A percentile compares a stretch with the other conserved stretches of the same genome.
These are phyloP conservation scores for Recurvomyces mirabilis DNA, from an alignment of 495 filamentous ascomycete genomes.

Conservation along the genomic window DNA sequence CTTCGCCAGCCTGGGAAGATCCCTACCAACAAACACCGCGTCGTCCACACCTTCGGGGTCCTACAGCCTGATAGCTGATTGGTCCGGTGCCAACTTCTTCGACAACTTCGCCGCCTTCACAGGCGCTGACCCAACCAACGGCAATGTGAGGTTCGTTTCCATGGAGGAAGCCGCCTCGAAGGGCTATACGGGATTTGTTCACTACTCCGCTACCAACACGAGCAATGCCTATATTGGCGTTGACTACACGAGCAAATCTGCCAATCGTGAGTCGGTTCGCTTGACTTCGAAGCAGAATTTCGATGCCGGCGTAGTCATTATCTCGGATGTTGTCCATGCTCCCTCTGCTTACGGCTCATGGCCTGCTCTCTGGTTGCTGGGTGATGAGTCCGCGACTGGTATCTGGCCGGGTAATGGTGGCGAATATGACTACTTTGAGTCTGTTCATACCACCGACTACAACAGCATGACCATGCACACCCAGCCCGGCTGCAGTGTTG, in stretches of 20 bases:
- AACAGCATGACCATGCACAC: slow-evolving; percentile 74
- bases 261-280: slow-evolving; percentile 21
- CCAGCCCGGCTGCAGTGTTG: slow-evolving; percentile 46
- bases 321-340: slow-evolving; percentile 26
- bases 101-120: slow-evolving; percentile 40
- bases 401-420: slow-evolving; percentile 22
- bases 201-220: slow-evolving; percentile 16
- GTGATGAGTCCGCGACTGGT: slow-evolving; percentile 7
- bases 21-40: slow-evolving; percentile 1
- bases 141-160: slow-evolving; percentile 24
- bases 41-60: slow-evolving; percentile 5
- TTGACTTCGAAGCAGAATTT: slow-evolving; percentile 20
- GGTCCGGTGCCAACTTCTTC: slow-evolving; percentile 41
- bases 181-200: slow-evolving; percentile 7
- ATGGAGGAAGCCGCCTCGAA: slow-evolving; percentile 4
- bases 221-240: slow-evolving; percentile 17
- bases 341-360: slow-evolving; percentile 26
- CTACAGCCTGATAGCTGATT: slow-evolving; percentile 39
- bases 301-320: slow-evolving; percentile 20
- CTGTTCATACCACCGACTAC: slow-evolving; percentile 54
- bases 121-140: slow-evolving; percentile 26
- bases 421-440: slow-evolving; percentile 67
- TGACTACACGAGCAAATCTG: slow-evolving; percentile 3
- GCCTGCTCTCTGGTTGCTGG: slow-evolving; percentile 28
- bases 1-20: too few species aligned